Base-by-base conservation (phyloP, 169 alveolate genomes). In the Plasmodium ovale region DNA sequence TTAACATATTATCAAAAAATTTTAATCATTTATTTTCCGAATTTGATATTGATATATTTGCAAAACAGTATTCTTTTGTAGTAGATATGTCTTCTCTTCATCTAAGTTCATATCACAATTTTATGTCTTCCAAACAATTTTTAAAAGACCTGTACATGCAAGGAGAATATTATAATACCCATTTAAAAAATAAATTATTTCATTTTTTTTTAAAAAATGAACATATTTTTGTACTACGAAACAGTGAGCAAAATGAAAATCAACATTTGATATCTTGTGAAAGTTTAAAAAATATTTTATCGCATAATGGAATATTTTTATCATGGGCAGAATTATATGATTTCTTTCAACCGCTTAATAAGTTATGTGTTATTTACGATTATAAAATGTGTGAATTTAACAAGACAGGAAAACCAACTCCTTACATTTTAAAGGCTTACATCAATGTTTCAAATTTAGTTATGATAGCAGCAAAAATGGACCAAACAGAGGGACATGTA, bases 311-410 rank as follows among this genome's bases (percentile, higher is more conserved):
- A 16, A 16, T 77, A 19, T 77, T 77, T 77, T 68, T 77, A 42
- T 77, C 88, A 1, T 77, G 88, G 88, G 88, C 88, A 3, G 88
- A 77, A 14, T 19, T 77, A 68, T 77, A 77, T n/a, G 88, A 77
- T 35, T 77, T 77, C 62, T 77, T 77, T 37, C 88, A 77, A 23
- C 88, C 88, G 1, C 60, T 77, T 2, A 77, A 77, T 54, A 77
- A 77, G 14, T 77, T 27, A 14, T 77, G 88, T 35, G 79, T 77
- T 16, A 77, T 77, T 47, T 64, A 77, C 16, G 68, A 77, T 19
- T 42, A 54, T n/a, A 62, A 21, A 35, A 44, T 29, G 37, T 60
- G 44, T 42, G 69, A 77, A n/a, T 23, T 12, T 1, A 35, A 49
- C n/a, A 27, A 44, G 25, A 16, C 49, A 21, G 67, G 56, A 14